Base-by-base conservation (phyloP, 202 grass and related monocot species). In the Carex sylvatica region DNA sequence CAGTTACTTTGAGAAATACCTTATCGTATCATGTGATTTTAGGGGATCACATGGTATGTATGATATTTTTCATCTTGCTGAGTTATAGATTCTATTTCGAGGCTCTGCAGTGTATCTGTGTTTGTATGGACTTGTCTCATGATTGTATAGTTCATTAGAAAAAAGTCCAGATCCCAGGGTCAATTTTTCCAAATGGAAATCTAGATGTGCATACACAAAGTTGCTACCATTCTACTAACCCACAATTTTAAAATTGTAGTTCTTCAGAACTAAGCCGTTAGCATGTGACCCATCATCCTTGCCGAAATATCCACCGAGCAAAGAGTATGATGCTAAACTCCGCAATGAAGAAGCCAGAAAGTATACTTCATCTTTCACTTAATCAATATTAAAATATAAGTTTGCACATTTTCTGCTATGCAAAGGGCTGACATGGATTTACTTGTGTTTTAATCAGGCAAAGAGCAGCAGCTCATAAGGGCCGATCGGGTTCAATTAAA, bases 321-420 rank as follows among this genome's bases (percentile, higher is more conserved):
- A 90, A 83, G 88, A 87, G 85, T 87, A 85, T 82, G 88, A 90
- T 59, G 88, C 85, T n/a, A 90, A 90, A 71, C 88, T 90, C 58
- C 85, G 82, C 2, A 78, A 90, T 51, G 80, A 87, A 66, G 82
- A 87, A 87, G 73, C 77, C 22, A 87, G 78, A 74, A 84, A 88
- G 91, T 94, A 87, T 16, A 23, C 23, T 84, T 83, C 13, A 49
- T 51, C 30, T 83, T 80, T 63, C 28, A 65, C 68, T 90, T 69
- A 30, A 81, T 61, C 61, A 83, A 22, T 68, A 70, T 55, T 79
- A 28, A 24, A 9, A n/a, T 31, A 12, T 30, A 53, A 26, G 16
- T 47, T 47, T 20, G 31, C 10, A 69, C 9, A 47, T 65, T 19
- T 72, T 23, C 55, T 35, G 20, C 31, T 67, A 13, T 47, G 62